phyloP scores from a whole-genome alignment of 140 eudicot genomes.

The Ambrosia hybrid region DNA sequence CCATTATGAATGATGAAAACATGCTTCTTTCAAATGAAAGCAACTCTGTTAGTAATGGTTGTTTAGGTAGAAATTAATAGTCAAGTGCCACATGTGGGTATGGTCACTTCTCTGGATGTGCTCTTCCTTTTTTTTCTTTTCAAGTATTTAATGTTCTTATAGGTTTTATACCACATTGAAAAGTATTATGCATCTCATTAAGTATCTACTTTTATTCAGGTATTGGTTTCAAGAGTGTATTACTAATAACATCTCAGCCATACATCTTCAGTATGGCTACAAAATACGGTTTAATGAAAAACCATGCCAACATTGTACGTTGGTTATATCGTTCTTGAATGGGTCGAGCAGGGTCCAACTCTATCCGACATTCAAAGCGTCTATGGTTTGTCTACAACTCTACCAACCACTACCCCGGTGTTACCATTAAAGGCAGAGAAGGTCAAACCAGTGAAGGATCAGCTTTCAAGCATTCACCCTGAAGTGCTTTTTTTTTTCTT shows the following conservation, averaged over 20 bases:
- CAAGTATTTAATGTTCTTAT: no score
- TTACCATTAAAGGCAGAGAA: slow-evolving; percentile 60
- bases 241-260: slow-evolving; percentile 60
- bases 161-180: no score
- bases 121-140: no score
- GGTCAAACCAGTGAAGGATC: slow-evolving; percentile 53
- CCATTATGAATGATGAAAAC: no score
- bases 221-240: slow-evolving; percentile 66
- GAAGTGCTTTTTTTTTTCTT: slow-evolving; percentile 56
- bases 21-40: no score
- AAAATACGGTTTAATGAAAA: slow-evolving; percentile 54
- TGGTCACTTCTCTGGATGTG: no score
- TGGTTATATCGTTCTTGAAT: slow-evolving; percentile 72
- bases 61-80: no score
- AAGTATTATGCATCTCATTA: background rate
- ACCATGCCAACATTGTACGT: slow-evolving; percentile 53
- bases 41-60: no score
- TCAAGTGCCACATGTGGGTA: no score
- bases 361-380: slow-evolving; percentile 35
- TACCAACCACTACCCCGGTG: slow-evolving; percentile 55
- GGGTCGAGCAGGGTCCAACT: slow-evolving; percentile 52
- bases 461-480: slow-evolving; percentile 57
- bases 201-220: slow-evolving; percentile 28
- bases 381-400: slow-evolving; percentile 34
- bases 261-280: slow-evolving; percentile 65